Base-by-base conservation (phyloP, 495 filamentous ascomycete genomes). In the Hypoxylon crocopeplum region DNA sequence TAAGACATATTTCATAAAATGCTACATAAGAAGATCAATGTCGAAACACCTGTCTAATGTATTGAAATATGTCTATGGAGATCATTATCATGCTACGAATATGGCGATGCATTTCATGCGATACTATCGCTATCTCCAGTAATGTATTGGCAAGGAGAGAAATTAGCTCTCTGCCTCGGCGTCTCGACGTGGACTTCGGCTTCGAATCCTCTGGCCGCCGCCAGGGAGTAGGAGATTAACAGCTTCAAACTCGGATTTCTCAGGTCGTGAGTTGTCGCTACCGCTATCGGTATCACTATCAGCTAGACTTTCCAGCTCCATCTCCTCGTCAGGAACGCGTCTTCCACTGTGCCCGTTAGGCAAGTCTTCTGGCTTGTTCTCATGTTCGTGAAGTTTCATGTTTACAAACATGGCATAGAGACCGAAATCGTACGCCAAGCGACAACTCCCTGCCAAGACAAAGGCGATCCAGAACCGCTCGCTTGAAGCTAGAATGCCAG, bases 401-500 rank as follows among this genome's bases (percentile, higher is more conserved):
- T 81, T 81, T 37, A 81, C 72, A 51, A 92, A 93, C 59, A 88
- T 82, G 15, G 81, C 77, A 57, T 89, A 79, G 69, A 93, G 78
- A 0, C 88, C 87, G 22, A 93, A 61, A 69, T 95, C 92, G 70
- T 96, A 95, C 0, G 76, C 71, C 21, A 86, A 73, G 51, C 92
- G 86, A 67, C 90, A 74, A 1, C 79, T 74, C 30, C 92, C 92
- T 0, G 90, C 90, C 12, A 83, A 79, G 15, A 88, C 78, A 67
- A 93, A 93, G 0, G 86, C 85, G 17, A 87, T 77, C 75, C 90
- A 88, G 59, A 93, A 91, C 22, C 78, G 69, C 2, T 80, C 76
- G 17, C 76, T 78, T 0, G 78, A 78, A 0, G 88, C 85, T 40
- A 93, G 56, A n/a, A 88, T 59, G 11, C 91, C 91, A 0, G 90